Percentiles rank a stretch among this genome's conserved stretches.
Conservation (phyloP, 148 eudicot genomes). For the Suaeda aralocaspica region DNA sequence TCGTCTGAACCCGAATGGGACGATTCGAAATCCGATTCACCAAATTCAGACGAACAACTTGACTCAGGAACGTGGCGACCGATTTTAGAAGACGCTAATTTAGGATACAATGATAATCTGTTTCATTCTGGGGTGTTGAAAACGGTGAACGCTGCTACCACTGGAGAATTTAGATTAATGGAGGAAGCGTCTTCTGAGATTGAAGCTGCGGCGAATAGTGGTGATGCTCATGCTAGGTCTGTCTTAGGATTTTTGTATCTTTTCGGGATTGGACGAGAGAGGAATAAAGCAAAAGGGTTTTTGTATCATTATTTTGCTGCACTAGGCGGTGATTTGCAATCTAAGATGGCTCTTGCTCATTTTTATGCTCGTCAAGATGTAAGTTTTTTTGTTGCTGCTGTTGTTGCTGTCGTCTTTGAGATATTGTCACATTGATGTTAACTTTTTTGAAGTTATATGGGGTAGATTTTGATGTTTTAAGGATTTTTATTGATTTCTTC, state of each 20-base stretch:
- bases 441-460: no score
- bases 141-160: constrained; percentile 44
- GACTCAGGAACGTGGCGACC: constrained; percentile 88
- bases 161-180: constrained; percentile 49
- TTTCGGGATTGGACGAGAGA: constrained; percentile 63
- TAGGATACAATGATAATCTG: constrained; percentile 8
- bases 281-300: constrained; percentile 58
- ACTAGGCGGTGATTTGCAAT: constrained; percentile 63
- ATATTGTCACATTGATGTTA: no score
- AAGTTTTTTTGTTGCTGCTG: constrained; percentile 10
- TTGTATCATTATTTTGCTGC: constrained; percentile 78
- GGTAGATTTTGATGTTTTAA: no score
- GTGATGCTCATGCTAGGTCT: constrained; percentile 67
- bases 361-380: constrained; percentile 82
- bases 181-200: constrained; percentile 63
- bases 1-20: no score
- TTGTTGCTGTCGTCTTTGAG: no score
- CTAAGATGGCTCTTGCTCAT: constrained; percentile 84
- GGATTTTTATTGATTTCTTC: no score
- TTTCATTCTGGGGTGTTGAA: constrained; percentile 47
- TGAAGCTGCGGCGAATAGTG: constrained; percentile 54
- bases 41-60: constrained; percentile 53
- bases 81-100: constrained; percentile 38
- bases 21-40: no score
- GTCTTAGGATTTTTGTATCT: constrained; percentile 72